Evolutionary conservation across 179 eudicot genomes (phyloP), one percentile per base, ranked within the genome.

Genomic region (Beta lomatogona): DNA sequence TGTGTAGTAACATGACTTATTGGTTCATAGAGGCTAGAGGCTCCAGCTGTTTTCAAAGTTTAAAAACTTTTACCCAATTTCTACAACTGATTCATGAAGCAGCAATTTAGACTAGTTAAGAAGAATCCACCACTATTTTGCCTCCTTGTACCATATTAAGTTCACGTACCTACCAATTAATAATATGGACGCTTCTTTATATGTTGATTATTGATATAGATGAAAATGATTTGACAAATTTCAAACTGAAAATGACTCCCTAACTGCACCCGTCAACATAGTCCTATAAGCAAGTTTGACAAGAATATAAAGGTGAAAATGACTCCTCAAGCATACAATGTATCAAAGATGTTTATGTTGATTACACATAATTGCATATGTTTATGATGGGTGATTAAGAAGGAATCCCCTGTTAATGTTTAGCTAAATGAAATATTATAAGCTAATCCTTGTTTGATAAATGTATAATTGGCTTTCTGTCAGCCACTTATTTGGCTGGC

Each of bases 181-280:
- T 70, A 69, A 65, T 68, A 68, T 28, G 75, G 36, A 67, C n/a
- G 46, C 14, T 11, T 22, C 28, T 71, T 52, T 1, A 44, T 69
- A 15, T 44, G 25, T 69, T 12, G 18, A 69, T 44, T 44, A 14
- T 69, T 12, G 18, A 69, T 44, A 25, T 69, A 41, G 45, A 41
- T 69, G 73, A 69, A 69, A 69, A 69, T 22, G 60, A 36, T 71
- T 52, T 50, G 18, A 14, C 44, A 64, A 31, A 19, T 64, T 80
- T 74, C 45, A 48, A 61, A 52, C 58, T 72, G 82, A 80, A 66
- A 80, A 65, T 73, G 78, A 80, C 79, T 6, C 66, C 5, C 53
- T 80, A 80, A 80, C 83, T 19, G 59, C 70, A 50, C 28, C 67
- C 50, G 59, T 55, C 63, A 52, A 73, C 61, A 18, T 73, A 52